phyloP scores from a whole-genome alignment of 192 early-diverging fungal species.

The Backusella mclennaniae region DNA sequence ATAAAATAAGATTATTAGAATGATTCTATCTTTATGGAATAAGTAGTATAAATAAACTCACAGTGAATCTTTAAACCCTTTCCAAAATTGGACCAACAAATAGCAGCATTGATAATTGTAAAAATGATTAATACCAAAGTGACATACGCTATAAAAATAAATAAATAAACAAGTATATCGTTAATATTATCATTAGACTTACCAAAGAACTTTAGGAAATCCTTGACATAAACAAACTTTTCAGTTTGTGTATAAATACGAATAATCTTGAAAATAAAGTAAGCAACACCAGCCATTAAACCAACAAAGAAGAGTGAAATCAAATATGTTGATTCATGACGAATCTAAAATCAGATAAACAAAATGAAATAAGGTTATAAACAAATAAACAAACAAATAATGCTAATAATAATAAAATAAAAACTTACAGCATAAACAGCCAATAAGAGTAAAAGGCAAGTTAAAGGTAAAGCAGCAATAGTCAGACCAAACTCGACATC shows the following conservation, averaged over 20 bases:
- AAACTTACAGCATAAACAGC: conserved; percentile 61
- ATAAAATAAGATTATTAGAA: background rate
- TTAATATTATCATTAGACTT: conserved; percentile 21
- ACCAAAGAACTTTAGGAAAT: conserved; percentile 75
- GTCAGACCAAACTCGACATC: conserved; percentile 54
- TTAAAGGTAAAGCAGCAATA: conserved; percentile 56
- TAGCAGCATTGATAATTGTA: background rate
- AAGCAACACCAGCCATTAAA: conserved; percentile 60
- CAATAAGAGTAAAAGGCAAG: conserved; percentile 56
- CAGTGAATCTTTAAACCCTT: background rate
- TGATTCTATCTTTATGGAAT: background rate
- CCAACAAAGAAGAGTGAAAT: conserved; percentile 62
- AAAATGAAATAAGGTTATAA: background rate
- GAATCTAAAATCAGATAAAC: conserved; percentile 36
- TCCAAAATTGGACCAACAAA: background rate
- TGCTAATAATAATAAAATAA: background rate
- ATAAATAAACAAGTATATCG: background rate
- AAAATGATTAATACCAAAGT: background rate
- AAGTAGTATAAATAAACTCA: background rate
- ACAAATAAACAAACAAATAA: background rate
- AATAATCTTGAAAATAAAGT: conserved; percentile 65
- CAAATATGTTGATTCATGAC: conserved; percentile 59
- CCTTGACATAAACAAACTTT: conserved; percentile 51
- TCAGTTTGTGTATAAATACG: conserved; percentile 48
- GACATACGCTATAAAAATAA: background rate